A percentile compares a stretch with the other conserved stretches of the same genome.
phyloP scores from a whole-genome alignment of 768 basidiomycete species.

The Mycena amicta region DNA sequence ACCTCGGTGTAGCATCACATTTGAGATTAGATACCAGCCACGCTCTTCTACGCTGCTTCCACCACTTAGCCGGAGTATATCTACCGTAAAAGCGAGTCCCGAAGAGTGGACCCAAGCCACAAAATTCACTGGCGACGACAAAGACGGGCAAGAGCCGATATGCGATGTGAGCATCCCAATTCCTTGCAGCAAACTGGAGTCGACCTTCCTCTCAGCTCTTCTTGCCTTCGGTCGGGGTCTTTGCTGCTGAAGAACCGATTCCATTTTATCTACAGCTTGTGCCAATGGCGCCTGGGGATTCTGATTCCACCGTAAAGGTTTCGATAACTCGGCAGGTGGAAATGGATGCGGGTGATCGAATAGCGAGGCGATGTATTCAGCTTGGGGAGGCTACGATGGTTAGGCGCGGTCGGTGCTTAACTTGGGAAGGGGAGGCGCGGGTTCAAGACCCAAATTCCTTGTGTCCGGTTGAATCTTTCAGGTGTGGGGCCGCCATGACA shows the following conservation, averaged over 20 bases:
- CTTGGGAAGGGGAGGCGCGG: not conserved
- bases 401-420: not conserved
- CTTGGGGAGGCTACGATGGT: not conserved
- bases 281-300: not conserved
- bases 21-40: not conserved
- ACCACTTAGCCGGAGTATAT: not conserved
- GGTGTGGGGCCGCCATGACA: not conserved
- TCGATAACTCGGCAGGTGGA: not conserved
- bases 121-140: not conserved
- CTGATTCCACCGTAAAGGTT: not conserved
- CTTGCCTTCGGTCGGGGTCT: not conserved
- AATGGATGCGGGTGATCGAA: not conserved
- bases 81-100: not conserved
- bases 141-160: too few relatives aligned
- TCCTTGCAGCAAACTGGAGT: too few relatives aligned
- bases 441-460: not conserved
- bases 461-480: not conserved
- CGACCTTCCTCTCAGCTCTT: not conserved
- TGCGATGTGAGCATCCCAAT: too few relatives aligned
- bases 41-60: not conserved
- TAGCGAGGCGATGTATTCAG: not conserved
- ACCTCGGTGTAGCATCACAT: not conserved
- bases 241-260: not conserved
- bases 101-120: too few relatives aligned
- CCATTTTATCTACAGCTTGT: not conserved